Evolutionary conservation across 2,329 filamentous ascomycete genomes (phyloP).

Genomic region (Aspergillus sojae): DNA sequence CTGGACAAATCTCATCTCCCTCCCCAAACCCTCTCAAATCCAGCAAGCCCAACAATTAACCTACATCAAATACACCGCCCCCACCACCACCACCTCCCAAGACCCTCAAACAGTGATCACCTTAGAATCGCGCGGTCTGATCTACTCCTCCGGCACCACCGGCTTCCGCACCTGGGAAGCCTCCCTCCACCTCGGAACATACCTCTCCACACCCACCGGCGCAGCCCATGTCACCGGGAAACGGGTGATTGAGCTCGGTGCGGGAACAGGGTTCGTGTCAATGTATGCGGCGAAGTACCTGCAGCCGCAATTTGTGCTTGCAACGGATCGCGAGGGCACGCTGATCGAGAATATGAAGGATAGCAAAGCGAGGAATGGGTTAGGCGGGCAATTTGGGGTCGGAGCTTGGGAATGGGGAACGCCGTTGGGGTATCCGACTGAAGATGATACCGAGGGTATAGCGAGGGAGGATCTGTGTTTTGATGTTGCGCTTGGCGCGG

Average conservation of each 20-base stretch:
- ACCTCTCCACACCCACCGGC: slow-evolving; percentile 54
- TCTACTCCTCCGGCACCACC: slow-evolving; percentile 62
- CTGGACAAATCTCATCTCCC: slow-evolving; percentile 66
- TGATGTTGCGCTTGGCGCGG: slow-evolving; percentile 46
- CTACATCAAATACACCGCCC: slow-evolving; percentile 70
- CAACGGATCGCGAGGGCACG: slow-evolving; percentile 63
- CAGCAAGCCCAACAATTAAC: slow-evolving; percentile 70
- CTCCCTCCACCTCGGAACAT: slow-evolving; percentile 65
- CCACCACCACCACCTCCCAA: slow-evolving; percentile 14
- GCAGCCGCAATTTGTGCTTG: slow-evolving; percentile 55
- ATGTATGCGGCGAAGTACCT: slow-evolving; percentile 65
- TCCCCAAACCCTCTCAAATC: slow-evolving; percentile 65
- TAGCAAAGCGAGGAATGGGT: slow-evolving; percentile 39
- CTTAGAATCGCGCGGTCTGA: slow-evolving; percentile 60
- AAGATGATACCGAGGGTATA: slow-evolving; percentile 10
- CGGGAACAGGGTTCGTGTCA: slow-evolving; percentile 68
- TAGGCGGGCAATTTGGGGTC: slow-evolving; percentile 29
- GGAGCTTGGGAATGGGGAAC: slow-evolving; percentile 49
- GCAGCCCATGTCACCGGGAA: slow-evolving; percentile 53
- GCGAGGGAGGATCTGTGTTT: slow-evolving; percentile 22
- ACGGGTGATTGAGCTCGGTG: slow-evolving; percentile 65
- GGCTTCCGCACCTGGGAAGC: slow-evolving; percentile 73
- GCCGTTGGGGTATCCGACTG: slow-evolving; percentile 23
- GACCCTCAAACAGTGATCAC: slow-evolving; percentile 32
- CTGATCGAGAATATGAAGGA: slow-evolving; percentile 43